Evolutionary conservation across 768 basidiomycete genomes (phyloP), one percentile per base, ranked within the genome.

Genomic region (Lentinula boryana): DNA sequence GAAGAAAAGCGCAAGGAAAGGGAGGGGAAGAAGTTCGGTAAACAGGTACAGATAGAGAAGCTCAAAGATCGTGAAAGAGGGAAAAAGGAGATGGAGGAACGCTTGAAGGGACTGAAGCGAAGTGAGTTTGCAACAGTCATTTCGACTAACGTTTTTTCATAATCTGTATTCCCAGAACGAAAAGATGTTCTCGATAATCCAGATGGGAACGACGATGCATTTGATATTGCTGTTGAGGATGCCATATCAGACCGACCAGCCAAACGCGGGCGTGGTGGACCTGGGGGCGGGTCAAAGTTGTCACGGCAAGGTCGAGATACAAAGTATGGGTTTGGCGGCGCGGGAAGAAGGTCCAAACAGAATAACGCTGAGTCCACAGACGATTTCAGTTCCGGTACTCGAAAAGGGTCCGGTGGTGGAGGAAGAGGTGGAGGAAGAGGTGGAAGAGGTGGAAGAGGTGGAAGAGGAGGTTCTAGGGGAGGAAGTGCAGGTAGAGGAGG

Each of bases 11-110:
- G 90, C 65, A 89, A 87, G 67, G 92, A 98, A 72, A 82, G 97
- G 50, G 91, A 97, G 68, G 89, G 93, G 59, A 98, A 98, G 80
- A 98, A 98, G 79, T 97, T 93, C 68, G 96, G 96, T 27, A 99
- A 98, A 73, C 93, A 98, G 73, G 93, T 98, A 10, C 97, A 99
- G 74, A 74, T 91, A 40, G 95, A 98, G 78, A 95, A 95, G 73
- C 79, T 93, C 65, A 92, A 93, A 71, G 93, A 96, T 77, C 79
- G 96, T 49, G 89, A 95, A 72, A 82, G 78, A 69, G 84, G 86
- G 60, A 95, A 95, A 81, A 97, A 95, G 77, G 91, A 93, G 35
- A 88, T 96, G 82, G 88, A 89, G 61, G 93, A 95, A 67, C 78
- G 87, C 44, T 77, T 95, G 23, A 89, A 94, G 68, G 85, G 86